Evolutionary conservation across 345 rosid genomes (phyloP), one percentile per base, ranked within the genome.

Genomic region (Eucalyptus erythrocorys): DNA sequence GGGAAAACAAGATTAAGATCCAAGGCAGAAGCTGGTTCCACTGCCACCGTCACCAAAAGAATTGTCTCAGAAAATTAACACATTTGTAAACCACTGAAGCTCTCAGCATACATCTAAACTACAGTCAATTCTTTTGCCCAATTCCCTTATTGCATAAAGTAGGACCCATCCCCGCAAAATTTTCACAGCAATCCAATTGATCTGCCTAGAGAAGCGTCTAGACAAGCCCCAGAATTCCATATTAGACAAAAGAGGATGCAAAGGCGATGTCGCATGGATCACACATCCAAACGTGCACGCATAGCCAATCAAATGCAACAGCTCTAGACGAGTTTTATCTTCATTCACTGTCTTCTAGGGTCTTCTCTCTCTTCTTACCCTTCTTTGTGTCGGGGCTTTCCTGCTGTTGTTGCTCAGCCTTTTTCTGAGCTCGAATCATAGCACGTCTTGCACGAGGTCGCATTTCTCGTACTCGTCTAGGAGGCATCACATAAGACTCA

Each of bases 371-470:
- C 92, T 88, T 94, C 87, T 89, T 95, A 59, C 96, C 94, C 90
- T 93, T 95, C 86, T 89, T 94, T 9, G 47, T 68, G 80, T 94
- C 93, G 80, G 89, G 87, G 43, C 92, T 89, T 47, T 89, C 93
- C 71, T 89, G 92, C 86, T 92, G 93, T 82, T 94, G 97, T 93
- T 92, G 93, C 91, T 97, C 98, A 17, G 93, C 95, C 89, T 95
- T 96, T 93, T 95, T 95, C 92, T 96, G 95, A 86, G 98, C 99
- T 88, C 99, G 95, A 91, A 96, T 92, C 94, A 95, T 87, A 89
- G 99, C 99, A 59, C 99, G 95, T 92, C 97, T 95, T n/a, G 93
- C 96, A 76, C 99, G 96, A 5, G 99, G 99, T 76, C 96, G 94
- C 99, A 97, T 92, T 92, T 97, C 99, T 89, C 99, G 92, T 64